Evolutionary conservation across 164 flowering plant species (phyloP).

Genomic region (Magnolia officinalis): DNA sequence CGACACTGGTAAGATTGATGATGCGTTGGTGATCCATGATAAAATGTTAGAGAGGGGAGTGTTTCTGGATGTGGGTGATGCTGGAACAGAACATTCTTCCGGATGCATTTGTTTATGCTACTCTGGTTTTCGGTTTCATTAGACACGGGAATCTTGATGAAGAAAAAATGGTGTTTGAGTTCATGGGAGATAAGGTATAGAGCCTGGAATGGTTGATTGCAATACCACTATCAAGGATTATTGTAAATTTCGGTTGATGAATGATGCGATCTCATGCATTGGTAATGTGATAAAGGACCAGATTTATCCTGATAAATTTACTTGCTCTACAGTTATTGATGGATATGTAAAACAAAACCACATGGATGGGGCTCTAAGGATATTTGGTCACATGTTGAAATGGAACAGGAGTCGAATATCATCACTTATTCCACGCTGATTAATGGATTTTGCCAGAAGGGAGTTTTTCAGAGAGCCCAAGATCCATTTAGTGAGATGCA

Average conservation of each 20-base stretch:
- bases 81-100: slow-evolving; percentile 49
- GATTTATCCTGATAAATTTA: slow-evolving; percentile 57
- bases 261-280: slow-evolving; percentile 51
- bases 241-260: slow-evolving; percentile 71
- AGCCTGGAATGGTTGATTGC: slow-evolving; percentile 55
- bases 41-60: slow-evolving; percentile 60
- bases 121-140: slow-evolving; percentile 64
- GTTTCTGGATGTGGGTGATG: slow-evolving; percentile 69
- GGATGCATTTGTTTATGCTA: slow-evolving; percentile 61
- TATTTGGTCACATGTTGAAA: slow-evolving; percentile 47
- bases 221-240: slow-evolving; percentile 83
- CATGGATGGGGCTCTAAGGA: slow-evolving; percentile 43
- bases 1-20: slow-evolving; percentile 51
- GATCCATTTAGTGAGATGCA: slow-evolving; percentile 50
- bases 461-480: slow-evolving; percentile 48
- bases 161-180: slow-evolving; percentile 52
- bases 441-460: slow-evolving; percentile 60
- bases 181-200: slow-evolving; percentile 31
- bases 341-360: slow-evolving; percentile 67
- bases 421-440: slow-evolving; percentile 76
- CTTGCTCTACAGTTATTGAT: slow-evolving; percentile 72
- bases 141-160: slow-evolving; percentile 53
- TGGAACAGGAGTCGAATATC: slow-evolving; percentile 59
- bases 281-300: slow-evolving; percentile 36
- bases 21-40: slow-evolving; percentile 46